Base-by-base conservation (phyloP, 768 basidiomycete genomes). In the Cantharellus cinnabarinus region DNA sequence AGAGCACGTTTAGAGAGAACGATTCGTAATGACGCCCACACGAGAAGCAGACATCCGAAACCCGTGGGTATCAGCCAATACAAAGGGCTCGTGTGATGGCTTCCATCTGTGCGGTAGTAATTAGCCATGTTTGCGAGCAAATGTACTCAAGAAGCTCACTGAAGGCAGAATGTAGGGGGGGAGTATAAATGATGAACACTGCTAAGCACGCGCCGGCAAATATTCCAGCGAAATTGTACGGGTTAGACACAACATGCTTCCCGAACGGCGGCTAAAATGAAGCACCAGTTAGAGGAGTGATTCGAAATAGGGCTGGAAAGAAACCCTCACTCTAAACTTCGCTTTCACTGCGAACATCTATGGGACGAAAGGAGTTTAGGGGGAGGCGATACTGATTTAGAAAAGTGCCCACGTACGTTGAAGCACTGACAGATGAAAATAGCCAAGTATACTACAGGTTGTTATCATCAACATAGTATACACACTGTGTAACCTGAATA, bases 301-400 rank as follows among this genome's bases (percentile, higher is more conserved):
- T 10, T 20, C 20, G 10, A 20, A 10, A 20, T 10, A 10, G 20
- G 10, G 14, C 20, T 48, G 20, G 20, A 48, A 10, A 48, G 44
- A 48, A 10, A 20, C 10, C n/a, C 20, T 29, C 20, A 29, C 20
- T 29, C 20, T 58, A 65, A 81, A 75, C 60, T 72, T 75, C 38
- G 80, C 80, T 70, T 81, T 82, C 41, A 83, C 80, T 0, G 80
- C 80, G 63, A 80, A 82, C 39, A 82, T 76, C 78, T 79, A 60
- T 44, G 38, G 48, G 29, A 37, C 53, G 55, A 40, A 3, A 35
- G 52, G 34, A 35, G 52, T 7, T 10, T 35, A 35, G 34, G 2
- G 7, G 10, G 37, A 54, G 15, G 52, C 10, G 52, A 54, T 10
- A 44, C 34, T 14, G 42, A 29, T 29, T 29, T 29, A 29, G 20